Conservation (phyloP, 2,329 filamentous ascomycete species). For the Macrophomina tecta region DNA sequence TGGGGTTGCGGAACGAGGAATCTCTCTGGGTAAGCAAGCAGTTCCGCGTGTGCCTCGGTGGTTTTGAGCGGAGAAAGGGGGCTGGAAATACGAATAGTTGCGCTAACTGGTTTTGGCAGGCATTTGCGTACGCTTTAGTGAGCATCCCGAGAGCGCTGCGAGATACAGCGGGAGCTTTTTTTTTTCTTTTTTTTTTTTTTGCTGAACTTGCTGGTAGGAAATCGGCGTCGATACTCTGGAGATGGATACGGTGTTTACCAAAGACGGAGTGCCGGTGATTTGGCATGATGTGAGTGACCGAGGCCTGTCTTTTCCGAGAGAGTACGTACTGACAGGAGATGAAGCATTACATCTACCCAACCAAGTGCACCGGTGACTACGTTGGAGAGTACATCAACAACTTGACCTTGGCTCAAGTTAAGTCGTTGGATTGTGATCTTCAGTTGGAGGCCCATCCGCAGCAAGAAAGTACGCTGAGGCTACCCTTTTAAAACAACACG, state of each 20-base stretch:
- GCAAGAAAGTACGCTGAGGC: slow-evolving; percentile 21
- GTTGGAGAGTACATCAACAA: slow-evolving; percentile 34
- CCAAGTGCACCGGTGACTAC: slow-evolving; percentile 34
- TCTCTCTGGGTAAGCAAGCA: slow-evolving; percentile 29
- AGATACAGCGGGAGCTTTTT: background rate
- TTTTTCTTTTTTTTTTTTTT: too few relatives aligned
- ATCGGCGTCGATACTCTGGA: slow-evolving; percentile 34
- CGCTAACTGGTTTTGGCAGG: slow-evolving; percentile 18
- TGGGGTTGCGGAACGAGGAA: slow-evolving; percentile 32
- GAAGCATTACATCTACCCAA: slow-evolving; percentile 31
- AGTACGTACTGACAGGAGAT: background rate
- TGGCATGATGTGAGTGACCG: slow-evolving; percentile 33
- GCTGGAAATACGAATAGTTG: background rate
- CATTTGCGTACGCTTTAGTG: slow-evolving; percentile 34
- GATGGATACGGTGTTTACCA: slow-evolving; percentile 37
- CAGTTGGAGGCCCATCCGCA: slow-evolving; percentile 32
- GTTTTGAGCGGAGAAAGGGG: background rate
- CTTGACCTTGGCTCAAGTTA: slow-evolving; percentile 34
- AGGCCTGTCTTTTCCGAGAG: too few relatives aligned
- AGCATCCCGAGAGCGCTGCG: too few relatives aligned
- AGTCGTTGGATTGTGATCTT: slow-evolving; percentile 34
- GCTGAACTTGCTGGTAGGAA: slow-evolving; percentile 21
- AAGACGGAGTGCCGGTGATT: slow-evolving; percentile 35
- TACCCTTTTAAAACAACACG: background rate
- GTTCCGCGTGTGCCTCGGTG: slow-evolving; percentile 11